phyloP scores from a whole-genome alignment of 2,329 filamentous ascomycete genomes.

The Raffaelea ambrosiae region DNA sequence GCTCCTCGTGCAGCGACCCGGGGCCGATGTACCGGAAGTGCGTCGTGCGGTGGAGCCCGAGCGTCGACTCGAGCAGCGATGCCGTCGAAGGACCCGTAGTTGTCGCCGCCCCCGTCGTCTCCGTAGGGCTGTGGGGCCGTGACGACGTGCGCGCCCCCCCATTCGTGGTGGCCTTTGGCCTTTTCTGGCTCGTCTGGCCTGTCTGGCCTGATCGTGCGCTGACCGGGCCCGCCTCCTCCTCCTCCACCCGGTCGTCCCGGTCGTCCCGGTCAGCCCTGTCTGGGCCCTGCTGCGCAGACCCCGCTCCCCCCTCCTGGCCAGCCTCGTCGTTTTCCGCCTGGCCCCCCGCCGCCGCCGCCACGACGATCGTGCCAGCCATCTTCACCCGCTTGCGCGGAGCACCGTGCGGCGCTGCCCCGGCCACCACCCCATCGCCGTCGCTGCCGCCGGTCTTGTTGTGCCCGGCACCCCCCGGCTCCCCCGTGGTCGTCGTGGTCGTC shows the following conservation, averaged over 20 bases:
- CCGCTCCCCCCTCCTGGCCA: not conserved
- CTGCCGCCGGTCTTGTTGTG: no score
- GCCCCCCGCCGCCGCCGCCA: not conserved
- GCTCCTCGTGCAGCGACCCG: conserved; percentile 25
- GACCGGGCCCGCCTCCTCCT: no score
- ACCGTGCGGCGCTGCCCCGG: conserved; percentile 8
- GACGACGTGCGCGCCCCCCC: no score
- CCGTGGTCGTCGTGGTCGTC: no score
- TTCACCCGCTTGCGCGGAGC: no score
- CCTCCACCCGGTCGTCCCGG: no score
- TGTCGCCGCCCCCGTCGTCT: conserved; percentile 9
- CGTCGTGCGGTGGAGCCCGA: conserved; percentile 49
- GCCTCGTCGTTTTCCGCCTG: not conserved
- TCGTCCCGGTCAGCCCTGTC: no score
- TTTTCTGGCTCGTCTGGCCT: no score
- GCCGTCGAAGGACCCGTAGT: conserved; percentile 4
- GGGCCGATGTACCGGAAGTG: conserved; percentile 53
- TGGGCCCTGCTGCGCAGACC: not conserved
- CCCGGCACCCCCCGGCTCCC: no score
- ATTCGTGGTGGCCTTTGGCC: no score
- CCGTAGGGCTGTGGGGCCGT: not conserved
- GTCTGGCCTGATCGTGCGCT: no score
- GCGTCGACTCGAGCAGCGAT: conserved; percentile 28
- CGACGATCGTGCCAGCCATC: not conserved
- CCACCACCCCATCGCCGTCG: conserved; percentile 16